Conservation (phyloP, 2,329 filamentous ascomycete species). For the Mycosphaerelloides madeirae region DNA sequence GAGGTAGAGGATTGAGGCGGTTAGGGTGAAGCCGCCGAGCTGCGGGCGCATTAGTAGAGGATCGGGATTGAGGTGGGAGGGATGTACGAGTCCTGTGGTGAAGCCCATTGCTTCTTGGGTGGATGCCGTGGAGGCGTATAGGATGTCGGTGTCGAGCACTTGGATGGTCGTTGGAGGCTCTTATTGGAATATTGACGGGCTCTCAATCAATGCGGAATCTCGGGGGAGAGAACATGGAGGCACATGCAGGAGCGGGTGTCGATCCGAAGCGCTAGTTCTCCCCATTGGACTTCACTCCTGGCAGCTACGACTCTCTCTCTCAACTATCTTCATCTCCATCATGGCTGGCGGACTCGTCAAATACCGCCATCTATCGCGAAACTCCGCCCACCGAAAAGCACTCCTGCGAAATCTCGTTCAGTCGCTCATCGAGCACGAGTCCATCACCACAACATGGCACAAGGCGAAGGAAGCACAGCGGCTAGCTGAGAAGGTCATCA, state of each 20-base stretch:
- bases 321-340: conserved; percentile 15
- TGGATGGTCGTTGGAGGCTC: too few species aligned
- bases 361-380: conserved; percentile 82
- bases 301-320: too few species aligned
- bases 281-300: not conserved
- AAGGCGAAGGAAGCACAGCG: conserved; percentile 97
- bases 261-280: too few species aligned
- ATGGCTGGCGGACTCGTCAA: conserved; percentile 87
- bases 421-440: conserved; percentile 86
- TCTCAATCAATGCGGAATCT: too few species aligned
- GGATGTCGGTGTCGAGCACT: too few species aligned
- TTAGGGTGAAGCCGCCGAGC: conserved; percentile 50
- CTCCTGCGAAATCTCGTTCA: conserved; percentile 94
- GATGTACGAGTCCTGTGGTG: conserved; percentile 47
- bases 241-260: too few species aligned
- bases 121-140: not conserved
- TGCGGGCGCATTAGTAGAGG: conserved; percentile 20
- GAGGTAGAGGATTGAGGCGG: conserved; percentile 41
- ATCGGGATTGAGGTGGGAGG: not conserved
- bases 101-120: conserved; percentile 38
- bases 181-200: too few species aligned
- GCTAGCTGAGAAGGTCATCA: conserved; percentile 90
- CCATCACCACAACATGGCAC: conserved; percentile 89
- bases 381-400: conserved; percentile 82
- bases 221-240: too few species aligned